These are phyloP conservation scores for Cyberlindnera lachancei DNA, from an alignment of 805 yeast genomes.

Conservation along the genomic window DNA sequence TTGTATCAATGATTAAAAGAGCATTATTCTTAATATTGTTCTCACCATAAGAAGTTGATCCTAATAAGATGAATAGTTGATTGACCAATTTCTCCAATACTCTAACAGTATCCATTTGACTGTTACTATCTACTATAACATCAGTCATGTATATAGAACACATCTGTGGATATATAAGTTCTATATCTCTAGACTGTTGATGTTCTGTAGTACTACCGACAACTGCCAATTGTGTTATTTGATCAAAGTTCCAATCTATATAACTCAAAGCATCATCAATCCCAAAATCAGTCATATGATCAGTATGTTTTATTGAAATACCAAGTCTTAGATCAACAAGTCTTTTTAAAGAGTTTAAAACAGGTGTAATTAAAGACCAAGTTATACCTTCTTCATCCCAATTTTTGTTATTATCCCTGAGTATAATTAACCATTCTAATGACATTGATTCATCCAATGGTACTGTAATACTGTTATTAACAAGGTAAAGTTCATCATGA, in stretches of 20 bases:
- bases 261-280: not conserved
- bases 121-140: too few relatives aligned
- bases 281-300: not conserved
- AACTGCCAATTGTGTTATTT: slow-evolving; percentile 3
- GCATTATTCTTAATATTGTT: slow-evolving; percentile 14
- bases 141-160: too few relatives aligned
- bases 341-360: slow-evolving; percentile 5
- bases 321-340: slow-evolving; percentile 2
- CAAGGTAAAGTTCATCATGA: too few relatives aligned
- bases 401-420: not conserved
- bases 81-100: slow-evolving; percentile 7
- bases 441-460: too few relatives aligned
- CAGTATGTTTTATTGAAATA: slow-evolving; percentile 1
- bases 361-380: slow-evolving; percentile 6
- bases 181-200: not conserved
- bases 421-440: too few relatives aligned
- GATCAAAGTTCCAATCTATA: slow-evolving; percentile 1
- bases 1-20: slow-evolving; percentile 9
- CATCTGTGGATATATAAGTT: slow-evolving; percentile 1
- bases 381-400: not conserved
- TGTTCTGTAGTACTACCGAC: too few relatives aligned
- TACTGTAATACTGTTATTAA: too few relatives aligned
- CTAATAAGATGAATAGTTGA: slow-evolving; percentile 7
- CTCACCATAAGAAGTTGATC: slow-evolving; percentile 6
- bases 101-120: slow-evolving; percentile 3